Evolutionary conservation across 345 rosid genomes (phyloP), one percentile per base, ranked within the genome.

Genomic region (Brassica carinata): DNA sequence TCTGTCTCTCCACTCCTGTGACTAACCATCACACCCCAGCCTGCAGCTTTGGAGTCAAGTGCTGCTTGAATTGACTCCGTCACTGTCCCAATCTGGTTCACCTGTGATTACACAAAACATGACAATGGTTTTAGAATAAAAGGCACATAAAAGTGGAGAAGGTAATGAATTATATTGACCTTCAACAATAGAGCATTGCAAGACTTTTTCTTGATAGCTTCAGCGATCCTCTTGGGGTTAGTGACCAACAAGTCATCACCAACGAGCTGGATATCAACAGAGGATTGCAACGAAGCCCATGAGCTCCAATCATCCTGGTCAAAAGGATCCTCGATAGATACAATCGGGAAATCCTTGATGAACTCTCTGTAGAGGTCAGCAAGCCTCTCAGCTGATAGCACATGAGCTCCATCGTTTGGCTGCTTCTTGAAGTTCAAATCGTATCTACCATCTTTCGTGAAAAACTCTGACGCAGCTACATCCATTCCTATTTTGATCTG

Each of bases 21-120:
- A 83, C 98, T 96, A 79, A 92, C 97, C 98, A 94, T 94, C 64
- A 96, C 93, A 68, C 99, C 99, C 99, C 99, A 96, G 7, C 99
- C 98, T 15, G 99, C 98, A 83, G 97, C 94, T 85, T 96, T 96
- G 0, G 99, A 90, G 89, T 96, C 97, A 13, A 90, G 87, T 58
- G 97, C 99, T 17, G 99, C 93, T 89, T 87, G 91, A 74, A 96
- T 90, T 64, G 99, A 96, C 79, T 92, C 99, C 0, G 95, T 96
- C 77, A 96, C 97, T 31, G 97, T 86, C 64, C 99, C 99, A 17
- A 96, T 94, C 88, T 96, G 98, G 89, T 94, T 96, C 77, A 94
- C 99, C 98, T 94, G 93, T 59, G 78, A 62, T 36, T 26, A 58
- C 40, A 73, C 19, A 43, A 19, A 8, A 29, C 34, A 31, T 3